Evolutionary conservation across 2,329 filamentous ascomycete genomes (phyloP).

Genomic region (Fusarium sp.): DNA sequence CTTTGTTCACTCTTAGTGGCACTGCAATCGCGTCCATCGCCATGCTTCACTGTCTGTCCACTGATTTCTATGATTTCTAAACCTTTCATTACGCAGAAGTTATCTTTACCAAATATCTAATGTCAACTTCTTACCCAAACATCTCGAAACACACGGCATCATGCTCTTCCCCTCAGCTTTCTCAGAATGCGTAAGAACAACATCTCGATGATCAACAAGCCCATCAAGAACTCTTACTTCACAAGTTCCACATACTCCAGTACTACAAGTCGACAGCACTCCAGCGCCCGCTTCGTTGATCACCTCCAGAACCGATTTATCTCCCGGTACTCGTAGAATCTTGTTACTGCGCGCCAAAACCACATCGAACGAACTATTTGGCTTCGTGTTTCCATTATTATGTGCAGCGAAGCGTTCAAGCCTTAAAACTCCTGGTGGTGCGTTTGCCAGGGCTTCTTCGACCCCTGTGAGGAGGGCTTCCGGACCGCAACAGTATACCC

Average conservation of each 20-base stretch:
- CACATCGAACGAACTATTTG: neutral
- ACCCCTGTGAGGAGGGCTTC: neutral
- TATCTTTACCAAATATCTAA: neutral
- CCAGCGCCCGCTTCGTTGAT: neutral
- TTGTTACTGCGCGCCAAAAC: neutral
- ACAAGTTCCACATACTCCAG: neutral
- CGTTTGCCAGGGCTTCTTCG: neutral
- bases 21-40: fast-evolving
- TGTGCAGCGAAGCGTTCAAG: neutral
- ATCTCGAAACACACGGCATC: neutral
- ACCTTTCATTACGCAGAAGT: fast-evolving
- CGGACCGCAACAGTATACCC: neutral
- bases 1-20: fast-evolving
- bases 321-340: neutral
- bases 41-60: neutral
- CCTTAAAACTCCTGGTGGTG: neutral
- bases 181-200: neutral
- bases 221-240: neutral
- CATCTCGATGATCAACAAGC: neutral
- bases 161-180: neutral
- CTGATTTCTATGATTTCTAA: no score
- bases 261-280: neutral
- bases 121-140: neutral
- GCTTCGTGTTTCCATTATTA: fast-evolving
- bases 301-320: neutral